A percentile compares a stretch with the other conserved stretches of the same genome.
Evolutionary conservation across 257 asterid species (phyloP).

Genomic region (Nicotiana tabacum): DNA sequence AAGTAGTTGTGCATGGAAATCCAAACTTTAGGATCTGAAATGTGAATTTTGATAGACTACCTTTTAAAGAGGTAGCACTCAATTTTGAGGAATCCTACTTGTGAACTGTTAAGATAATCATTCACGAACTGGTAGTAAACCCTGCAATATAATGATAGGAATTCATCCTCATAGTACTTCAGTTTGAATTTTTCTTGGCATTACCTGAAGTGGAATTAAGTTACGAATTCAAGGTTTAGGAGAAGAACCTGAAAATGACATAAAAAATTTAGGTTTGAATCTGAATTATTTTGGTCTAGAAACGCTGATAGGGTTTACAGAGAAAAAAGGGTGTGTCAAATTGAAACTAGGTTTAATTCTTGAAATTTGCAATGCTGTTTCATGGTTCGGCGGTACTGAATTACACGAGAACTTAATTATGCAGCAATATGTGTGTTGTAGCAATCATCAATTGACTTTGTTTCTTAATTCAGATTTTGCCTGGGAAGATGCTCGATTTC

Average conservation of each 20-base stretch:
- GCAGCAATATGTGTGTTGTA: slow-evolving; percentile 5
- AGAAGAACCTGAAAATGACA: background rate
- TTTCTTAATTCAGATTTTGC: slow-evolving; percentile 55
- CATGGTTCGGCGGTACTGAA: background rate
- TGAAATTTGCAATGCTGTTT: background rate
- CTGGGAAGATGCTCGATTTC: slow-evolving; percentile 87
- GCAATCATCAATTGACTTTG: background rate
- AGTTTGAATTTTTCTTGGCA: background rate
- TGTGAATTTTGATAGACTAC: background rate
- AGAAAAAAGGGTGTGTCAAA: background rate
- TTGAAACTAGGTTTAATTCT: too few relatives aligned
- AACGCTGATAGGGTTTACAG: background rate
- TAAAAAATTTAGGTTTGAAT: background rate
- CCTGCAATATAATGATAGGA: background rate
- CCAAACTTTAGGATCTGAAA: background rate
- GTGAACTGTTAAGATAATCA: background rate
- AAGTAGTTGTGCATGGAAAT: background rate
- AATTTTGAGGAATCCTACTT: background rate
- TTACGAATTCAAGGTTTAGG: background rate
- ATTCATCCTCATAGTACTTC: background rate
- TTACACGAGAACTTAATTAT: background rate
- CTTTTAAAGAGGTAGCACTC: background rate
- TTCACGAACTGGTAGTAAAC: background rate
- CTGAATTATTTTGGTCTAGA: background rate
- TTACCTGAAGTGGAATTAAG: background rate